Percentiles rank a stretch among this genome's conserved stretches.
Evolutionary conservation across 164 flowering plant species (phyloP).

Genomic region (Nymphaea thermarum): DNA sequence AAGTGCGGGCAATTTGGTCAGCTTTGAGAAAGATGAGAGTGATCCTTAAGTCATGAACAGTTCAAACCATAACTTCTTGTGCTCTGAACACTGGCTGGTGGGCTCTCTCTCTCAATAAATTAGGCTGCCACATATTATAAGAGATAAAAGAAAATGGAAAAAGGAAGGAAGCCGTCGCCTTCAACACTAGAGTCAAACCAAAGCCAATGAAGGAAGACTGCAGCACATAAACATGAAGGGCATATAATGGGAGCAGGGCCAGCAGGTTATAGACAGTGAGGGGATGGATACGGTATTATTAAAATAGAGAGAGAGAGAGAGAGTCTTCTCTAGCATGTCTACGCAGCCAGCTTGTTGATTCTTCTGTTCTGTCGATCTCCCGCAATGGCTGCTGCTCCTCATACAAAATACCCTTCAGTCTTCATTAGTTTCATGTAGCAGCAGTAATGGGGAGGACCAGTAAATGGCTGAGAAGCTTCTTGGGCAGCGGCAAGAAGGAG

Average conservation of each 20-base stretch:
- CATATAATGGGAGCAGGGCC: background rate
- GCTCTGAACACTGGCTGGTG: background rate
- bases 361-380: too few species aligned
- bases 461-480: slow-evolving; percentile 55
- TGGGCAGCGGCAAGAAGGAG: slow-evolving; percentile 32
- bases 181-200: background rate
- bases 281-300: too few species aligned
- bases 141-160: background rate
- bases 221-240: background rate
- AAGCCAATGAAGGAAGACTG: background rate
- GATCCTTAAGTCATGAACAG: background rate
- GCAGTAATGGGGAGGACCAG: slow-evolving; percentile 56
- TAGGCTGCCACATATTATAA: background rate
- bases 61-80: background rate
- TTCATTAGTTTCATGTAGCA: background rate
- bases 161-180: background rate
- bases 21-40: background rate
- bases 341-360: too few species aligned
- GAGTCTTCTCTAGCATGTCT: background rate
- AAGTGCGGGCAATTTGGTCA: background rate
- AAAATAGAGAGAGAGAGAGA: background rate
- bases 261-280: background rate
- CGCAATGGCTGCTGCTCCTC: background rate
- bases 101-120: background rate
- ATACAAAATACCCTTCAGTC: background rate